Conservation (phyloP, 495 filamentous ascomycete genomes). For the Aspergillus wentii region DNA sequence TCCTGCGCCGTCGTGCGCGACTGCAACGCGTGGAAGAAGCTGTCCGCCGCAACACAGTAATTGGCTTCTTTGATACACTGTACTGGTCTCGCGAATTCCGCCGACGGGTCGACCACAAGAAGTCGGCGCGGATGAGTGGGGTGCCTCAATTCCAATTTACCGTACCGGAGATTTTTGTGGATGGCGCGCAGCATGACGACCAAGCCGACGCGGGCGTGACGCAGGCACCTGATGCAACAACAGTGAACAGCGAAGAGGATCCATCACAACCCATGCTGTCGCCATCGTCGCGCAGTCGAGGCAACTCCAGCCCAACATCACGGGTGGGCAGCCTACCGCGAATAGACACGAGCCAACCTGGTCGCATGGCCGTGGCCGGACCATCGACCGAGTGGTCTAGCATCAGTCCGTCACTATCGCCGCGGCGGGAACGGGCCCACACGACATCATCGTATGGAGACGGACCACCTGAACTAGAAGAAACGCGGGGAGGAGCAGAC, state of each 20-base stretch:
- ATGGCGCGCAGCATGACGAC: conserved; percentile 54
- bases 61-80: conserved; percentile 94
- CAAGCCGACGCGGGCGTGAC: conserved; percentile 15
- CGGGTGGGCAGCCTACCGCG: conserved; percentile 23
- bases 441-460: conserved; percentile 24
- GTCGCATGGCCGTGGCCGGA: conserved; percentile 19
- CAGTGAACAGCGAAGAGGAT: conserved; percentile 6
- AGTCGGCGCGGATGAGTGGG: conserved; percentile 65
- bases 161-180: conserved; percentile 88
- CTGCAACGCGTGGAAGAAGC: conserved; percentile 96
- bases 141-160: conserved; percentile 78
- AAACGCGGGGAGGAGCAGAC: conserved; percentile 8
- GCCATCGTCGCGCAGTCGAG: conserved; percentile 28
- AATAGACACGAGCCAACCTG: conserved; percentile 35
- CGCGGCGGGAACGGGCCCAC: conserved; percentile 23
- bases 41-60: conserved; percentile 79
- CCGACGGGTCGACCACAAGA: conserved; percentile 60
- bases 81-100: conserved; percentile 85
- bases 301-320: conserved; percentile 21
- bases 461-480: conserved; percentile 14
- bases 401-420: conserved; percentile 38
- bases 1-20: conserved; percentile 81
- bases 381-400: conserved; percentile 43
- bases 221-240: background rate
- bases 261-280: conserved; percentile 26